These are phyloP conservation scores for Yamadazyma insecticola DNA, from an alignment of 805 yeast genomes.

Conservation along the genomic window DNA sequence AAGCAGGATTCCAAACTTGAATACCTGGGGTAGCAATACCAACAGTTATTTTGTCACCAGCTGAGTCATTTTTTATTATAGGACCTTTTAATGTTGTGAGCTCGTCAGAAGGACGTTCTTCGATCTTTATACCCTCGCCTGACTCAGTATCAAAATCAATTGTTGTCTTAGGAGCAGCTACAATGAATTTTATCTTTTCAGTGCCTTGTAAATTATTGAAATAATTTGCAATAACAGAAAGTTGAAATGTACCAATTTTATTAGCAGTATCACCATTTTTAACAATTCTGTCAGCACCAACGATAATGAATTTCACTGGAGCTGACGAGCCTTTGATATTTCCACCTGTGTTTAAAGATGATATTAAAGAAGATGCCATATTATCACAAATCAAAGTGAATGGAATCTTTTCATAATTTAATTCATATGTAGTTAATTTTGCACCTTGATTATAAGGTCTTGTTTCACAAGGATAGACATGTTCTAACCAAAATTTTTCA, in stretches of 20 bases:
- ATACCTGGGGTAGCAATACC: constrained; percentile 84
- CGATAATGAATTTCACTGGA: constrained; percentile 84
- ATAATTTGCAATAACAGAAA: constrained; percentile 66
- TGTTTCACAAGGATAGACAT: constrained; percentile 86
- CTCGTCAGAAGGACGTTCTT: constrained; percentile 80
- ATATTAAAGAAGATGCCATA: constrained; percentile 78
- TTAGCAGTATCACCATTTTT: constrained; percentile 94
- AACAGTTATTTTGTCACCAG: constrained; percentile 46
- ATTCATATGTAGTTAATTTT: constrained; percentile 84
- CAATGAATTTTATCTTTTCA: constrained; percentile 63
- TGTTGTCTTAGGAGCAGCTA: constrained; percentile 94
- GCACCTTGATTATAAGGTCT: constrained; percentile 98
- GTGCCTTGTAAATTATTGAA: constrained; percentile 15
- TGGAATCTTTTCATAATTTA: constrained; percentile 81
- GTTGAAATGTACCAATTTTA: constrained; percentile 91
- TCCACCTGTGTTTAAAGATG: constrained; percentile 29
- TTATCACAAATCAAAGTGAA: constrained; percentile 86
- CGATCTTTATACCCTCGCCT: constrained; percentile 79
- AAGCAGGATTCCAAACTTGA: constrained; percentile 93
- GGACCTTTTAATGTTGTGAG: constrained; percentile 71
- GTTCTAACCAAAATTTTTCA: constrained; percentile 48
- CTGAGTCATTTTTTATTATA: constrained; percentile 19
- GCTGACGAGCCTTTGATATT: constrained; percentile 25
- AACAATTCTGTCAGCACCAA: constrained; percentile 94
- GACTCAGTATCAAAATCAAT: constrained; percentile 62